Evolutionary conservation across 371 early-diverging fungal species (phyloP), one percentile per base, ranked within the genome.

Genomic region (Rhizomucor miehei): DNA sequence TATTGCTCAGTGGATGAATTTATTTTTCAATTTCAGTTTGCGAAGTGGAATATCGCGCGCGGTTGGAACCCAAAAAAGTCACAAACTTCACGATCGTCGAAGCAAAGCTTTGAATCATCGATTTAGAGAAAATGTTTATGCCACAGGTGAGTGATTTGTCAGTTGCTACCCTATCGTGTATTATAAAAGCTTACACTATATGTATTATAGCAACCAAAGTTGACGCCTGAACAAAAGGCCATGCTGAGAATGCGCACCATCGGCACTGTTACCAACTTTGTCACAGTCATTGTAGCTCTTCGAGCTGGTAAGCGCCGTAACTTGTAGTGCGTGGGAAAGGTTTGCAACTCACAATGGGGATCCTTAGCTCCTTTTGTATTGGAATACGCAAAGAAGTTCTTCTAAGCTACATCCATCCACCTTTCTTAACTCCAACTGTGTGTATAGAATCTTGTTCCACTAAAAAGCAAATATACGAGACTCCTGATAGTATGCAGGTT

Each of bases 181-280:
- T 39, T 35, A 24, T 35, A 25, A 10, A 36, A 10, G 41, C 59
- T 46, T 55, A 69, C 61, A 38, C 54, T 51, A 11, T 60, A 35
- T 14, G 55, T 54, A 6, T 17, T 11, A 20, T 53, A 74, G 71
- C 73, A 78, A 69, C 75, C 73, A 29, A 68, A 68, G 58, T 64
- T 78, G 51, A 73, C 79, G 44, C 66, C 73, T 38, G 79, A 78
- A 52, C 73, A 78, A 60, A 78, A 71, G 63, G 69, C 69, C 21
- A 58, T 73, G 57, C 62, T 78, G 24, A 63, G 75, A 59, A 66
- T 65, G 54, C 69, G 69, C 47, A 78, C 75, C 9, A 53, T 73
- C 40, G 66, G 61, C 16, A 71, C 69, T 41, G 71, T 75, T 10
- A 63, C 69, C 39, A 78, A 73, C 56, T 78, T 75, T 63, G 63